Evolutionary conservation across 1,284 basidiomycete species (phyloP).

Genomic region (Tremellales sp.): DNA sequence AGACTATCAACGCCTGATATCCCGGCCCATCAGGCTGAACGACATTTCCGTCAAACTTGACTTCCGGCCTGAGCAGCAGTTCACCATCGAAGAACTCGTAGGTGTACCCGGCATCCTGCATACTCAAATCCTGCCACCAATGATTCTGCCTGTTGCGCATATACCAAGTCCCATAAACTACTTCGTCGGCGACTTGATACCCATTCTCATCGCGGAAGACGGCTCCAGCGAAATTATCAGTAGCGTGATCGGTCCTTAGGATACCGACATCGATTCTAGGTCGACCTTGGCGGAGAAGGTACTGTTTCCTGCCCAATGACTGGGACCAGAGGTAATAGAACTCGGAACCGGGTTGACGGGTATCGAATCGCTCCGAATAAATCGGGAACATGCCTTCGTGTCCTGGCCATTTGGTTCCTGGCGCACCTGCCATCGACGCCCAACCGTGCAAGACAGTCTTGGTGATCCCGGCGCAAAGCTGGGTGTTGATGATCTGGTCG

Average conservation of each 20-base stretch:
- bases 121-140: neutral
- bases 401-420: neutral
- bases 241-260: neutral
- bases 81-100: neutral
- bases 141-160: neutral
- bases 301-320: neutral
- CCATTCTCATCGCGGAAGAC: too few species aligned
- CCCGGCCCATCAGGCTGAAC: neutral
- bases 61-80: neutral
- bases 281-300: neutral
- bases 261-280: neutral
- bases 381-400: constrained; percentile 1
- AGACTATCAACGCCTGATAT: neutral
- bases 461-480: neutral
- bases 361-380: neutral
- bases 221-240: neutral
- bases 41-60: neutral
- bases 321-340: neutral
- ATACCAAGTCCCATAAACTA: neutral
- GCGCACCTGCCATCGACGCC: neutral
- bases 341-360: neutral
- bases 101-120: neutral
- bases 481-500: constrained; percentile 1
- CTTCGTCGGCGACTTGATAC: neutral
- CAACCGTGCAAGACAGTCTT: neutral